A percentile compares a stretch with the other conserved stretches of the same genome.
Evolutionary conservation across 2,329 filamentous ascomycete genomes (phyloP).

Genomic region (Proliferodiscus dingleyae): DNA sequence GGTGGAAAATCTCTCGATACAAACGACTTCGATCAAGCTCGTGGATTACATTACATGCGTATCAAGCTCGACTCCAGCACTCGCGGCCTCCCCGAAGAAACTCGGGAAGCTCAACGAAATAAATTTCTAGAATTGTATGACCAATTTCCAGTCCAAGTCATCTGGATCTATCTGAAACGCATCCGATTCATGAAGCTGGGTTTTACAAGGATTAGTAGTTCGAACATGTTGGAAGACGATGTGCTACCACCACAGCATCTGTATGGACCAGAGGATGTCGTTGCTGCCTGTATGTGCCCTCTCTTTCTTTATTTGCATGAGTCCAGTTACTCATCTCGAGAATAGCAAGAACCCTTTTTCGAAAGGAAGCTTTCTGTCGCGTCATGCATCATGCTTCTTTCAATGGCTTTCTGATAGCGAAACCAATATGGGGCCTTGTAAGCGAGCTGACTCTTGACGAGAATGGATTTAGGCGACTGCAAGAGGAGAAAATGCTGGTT

Average conservation of each 20-base stretch:
- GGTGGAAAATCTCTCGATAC: neutral
- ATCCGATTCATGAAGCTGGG: conserved; percentile 5
- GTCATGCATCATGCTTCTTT: no score
- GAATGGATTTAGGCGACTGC: no score
- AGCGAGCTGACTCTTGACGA: no score
- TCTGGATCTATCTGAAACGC: conserved; percentile 15
- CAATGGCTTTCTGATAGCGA: no score
- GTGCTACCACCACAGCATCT: conserved; percentile 4
- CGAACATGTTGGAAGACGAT: conserved; percentile 4
- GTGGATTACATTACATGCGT: conserved; percentile 25
- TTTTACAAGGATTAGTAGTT: neutral
- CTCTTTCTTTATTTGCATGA: no score
- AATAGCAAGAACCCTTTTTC: no score
- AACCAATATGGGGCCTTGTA: no score
- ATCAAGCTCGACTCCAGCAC: conserved; percentile 28
- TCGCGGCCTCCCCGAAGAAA: neutral
- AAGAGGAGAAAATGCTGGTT: no score
- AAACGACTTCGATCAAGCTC: conserved; percentile 25
- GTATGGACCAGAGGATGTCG: conserved; percentile 9
- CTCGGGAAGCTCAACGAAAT: neutral
- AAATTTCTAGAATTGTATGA: conserved; percentile 3
- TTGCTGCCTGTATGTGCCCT: no score
- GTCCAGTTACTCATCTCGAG: no score
- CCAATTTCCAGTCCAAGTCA: conserved; percentile 2
- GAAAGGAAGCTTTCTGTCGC: no score